Base-by-base conservation (phyloP, 225 moss, liverwort and hornwort genomes). In the Sphagnum tenellum region DNA sequence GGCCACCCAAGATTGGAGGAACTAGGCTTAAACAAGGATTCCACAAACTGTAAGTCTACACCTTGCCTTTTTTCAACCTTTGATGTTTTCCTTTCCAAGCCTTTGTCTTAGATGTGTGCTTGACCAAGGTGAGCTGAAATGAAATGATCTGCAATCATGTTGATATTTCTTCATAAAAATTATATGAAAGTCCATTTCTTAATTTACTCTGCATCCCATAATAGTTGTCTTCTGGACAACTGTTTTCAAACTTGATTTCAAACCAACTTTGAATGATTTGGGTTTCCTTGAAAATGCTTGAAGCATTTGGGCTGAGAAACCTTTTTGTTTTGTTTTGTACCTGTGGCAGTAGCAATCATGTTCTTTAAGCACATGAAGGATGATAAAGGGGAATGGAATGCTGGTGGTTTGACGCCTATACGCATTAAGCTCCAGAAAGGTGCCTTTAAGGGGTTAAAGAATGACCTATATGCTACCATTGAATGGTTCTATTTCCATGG, bases 301-400 rank as follows among this genome's bases (percentile, higher is more conserved):
- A 52, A 52, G 52, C 9, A 52, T 6, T 52, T 9, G 6, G 52
- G 9, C 52, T 52, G 52, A 52, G 52, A 29, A 29, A 29, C 29
- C 29, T 29, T 29, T 29, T 29, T 29, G 29, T 29, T 29, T 29
- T 29, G 29, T 29, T 29, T 29, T 29, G 29, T 29, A 29, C 29
- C 29, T 12, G 12, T 55, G 48, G 51, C 78, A 78, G 78, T 64
- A 50, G 70, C 74, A 8, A 62, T 91, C 49, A 52, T 79, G 44
- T 88, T 91, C 49, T 80, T 86, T 50, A 88, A 82, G 62, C 88
- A 84, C 46, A 82, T 91, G 75, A 82, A 64, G 57, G 86, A 91
- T 61, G 49, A 64, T 3, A 73, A 65, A 61, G 82, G 79, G 9
- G 86, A 89, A 50, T 91, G 77, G 76, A 70, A 72, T 57, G 74